Base-by-base conservation (phyloP, 371 early-diverging fungal species). In the Gilbertella persicaria region DNA sequence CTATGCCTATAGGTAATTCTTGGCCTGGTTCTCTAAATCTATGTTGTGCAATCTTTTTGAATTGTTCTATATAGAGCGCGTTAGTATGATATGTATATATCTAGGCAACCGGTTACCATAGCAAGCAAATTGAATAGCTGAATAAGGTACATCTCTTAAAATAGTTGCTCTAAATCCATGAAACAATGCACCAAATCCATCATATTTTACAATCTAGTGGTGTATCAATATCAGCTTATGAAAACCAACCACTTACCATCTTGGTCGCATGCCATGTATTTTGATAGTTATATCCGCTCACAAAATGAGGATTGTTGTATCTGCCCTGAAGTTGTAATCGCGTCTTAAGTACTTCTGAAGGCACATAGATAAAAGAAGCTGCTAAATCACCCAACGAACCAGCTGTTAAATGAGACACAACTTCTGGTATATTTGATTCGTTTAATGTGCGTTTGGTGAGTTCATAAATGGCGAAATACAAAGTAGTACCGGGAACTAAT, bases 391-490 rank as follows among this genome's bases (percentile, higher is more conserved):
- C 92, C 19, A 89, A 30, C 2, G 85, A 84, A 54, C 88, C 91
- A 59, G 88, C 87, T 28, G 79, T 59, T 41, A 92, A 73, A 74
- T 89, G 90, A 8, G 81, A 75, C 24, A 83, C 48, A 0, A 81
- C 80, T 24, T 84, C 85, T 9, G 86, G 87, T 23, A 82, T 64
- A 42, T 73, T 73, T 20, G 71, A 54, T 30, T 77, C 73, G 5
- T 80, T 84, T 35, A 87, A 55, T 21, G 69, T 77, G 20, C 88
- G 77, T 61, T 92, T 92, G 23, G 84, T 73, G 25, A 75, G 67
- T 55, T 92, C 92, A 60, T 92, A 92, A 26, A 82, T 72, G 39
- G 81, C 85, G 73, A 92, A 92, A 70, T 92, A 92, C 5, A 87
- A 66, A 0, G 82, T 72, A 0, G 88, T 86, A 13, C 85, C 83